Evolutionary conservation across 352 stramenopile species (phyloP), one percentile per base, ranked within the genome.

Genomic region (Phytophthora europaea): DNA sequence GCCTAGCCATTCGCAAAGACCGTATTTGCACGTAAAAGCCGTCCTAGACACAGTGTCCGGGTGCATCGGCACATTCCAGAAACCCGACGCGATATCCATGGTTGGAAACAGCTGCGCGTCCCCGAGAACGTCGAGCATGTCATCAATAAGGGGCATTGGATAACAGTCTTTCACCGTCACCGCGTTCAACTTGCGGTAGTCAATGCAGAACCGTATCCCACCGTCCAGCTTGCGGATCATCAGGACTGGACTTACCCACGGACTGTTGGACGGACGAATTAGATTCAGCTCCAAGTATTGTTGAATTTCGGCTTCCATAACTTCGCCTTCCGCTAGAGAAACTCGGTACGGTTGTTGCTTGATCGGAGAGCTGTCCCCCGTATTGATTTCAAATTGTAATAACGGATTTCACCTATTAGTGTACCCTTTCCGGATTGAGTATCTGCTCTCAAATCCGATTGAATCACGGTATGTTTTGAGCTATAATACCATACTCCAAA

Each of bases 321-420:
- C 34, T 1, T 67, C 36, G 0, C 48, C 61, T 60, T 73, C 52
- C 2, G 66, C 58, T 0, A 52, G 2, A 13, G 58, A 73, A 0
- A 73, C 58, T 2, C 31, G 51, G 53, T 73, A 64, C n/a, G 59
- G 43, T 45, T 52, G 26, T 18, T 59, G 45, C 22, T 73, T 73
- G 26, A 64, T 59, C 1, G 66, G 66, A 2, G 2, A 4, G 15
- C 26, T 61, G 12, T 53, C 23, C 0, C 51, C 58, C 0, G 66
- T 68, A 8, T 68, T 52, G 12, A 73, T 73, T 12, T 66, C 18
- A 22, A 73, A 68, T 0, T 60, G 4, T 6, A 68, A 16, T 22
- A 64, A n/a, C n/a, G n/a, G n/a, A n/a, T n/a, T n/a, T n/a, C n/a
- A n/a, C n/a, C n/a, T n/a, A n/a, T n/a, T n/a, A n/a, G n/a, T n/a